Conservation (phyloP, 805 yeast species). For the Blastobotrys chiropterorum region DNA sequence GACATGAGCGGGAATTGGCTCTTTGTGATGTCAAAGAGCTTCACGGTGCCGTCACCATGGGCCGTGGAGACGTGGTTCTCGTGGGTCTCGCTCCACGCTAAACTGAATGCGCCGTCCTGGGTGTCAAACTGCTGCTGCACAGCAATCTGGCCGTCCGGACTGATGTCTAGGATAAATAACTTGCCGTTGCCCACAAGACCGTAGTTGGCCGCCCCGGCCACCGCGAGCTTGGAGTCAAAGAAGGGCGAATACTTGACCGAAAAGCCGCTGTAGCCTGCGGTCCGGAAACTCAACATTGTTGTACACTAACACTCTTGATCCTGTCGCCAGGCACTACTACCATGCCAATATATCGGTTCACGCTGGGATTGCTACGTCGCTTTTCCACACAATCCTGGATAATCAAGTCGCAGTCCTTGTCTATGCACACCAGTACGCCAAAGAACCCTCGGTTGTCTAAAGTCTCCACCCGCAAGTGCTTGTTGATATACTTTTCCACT, state of each 20-base stretch:
- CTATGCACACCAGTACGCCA: slow-evolving; percentile 29
- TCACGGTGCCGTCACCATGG: slow-evolving; percentile 85
- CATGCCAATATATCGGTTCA: slow-evolving; percentile 28
- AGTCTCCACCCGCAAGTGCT: slow-evolving; percentile 24
- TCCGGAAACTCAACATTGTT: slow-evolving; percentile 63
- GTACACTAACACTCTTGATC: slow-evolving; percentile 11
- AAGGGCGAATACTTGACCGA: slow-evolving; percentile 87
- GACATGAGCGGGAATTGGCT: slow-evolving; percentile 24
- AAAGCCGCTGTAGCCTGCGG: slow-evolving; percentile 80
- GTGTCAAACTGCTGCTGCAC: slow-evolving; percentile 55
- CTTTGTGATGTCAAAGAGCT: slow-evolving; percentile 65
- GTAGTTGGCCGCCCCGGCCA: slow-evolving; percentile 85
- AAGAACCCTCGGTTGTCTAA: slow-evolving; percentile 29
- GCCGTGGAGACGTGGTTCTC: slow-evolving; percentile 81
- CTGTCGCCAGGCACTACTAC: slow-evolving; percentile 29
- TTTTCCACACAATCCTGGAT: slow-evolving; percentile 29
- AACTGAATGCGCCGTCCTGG: slow-evolving; percentile 85
- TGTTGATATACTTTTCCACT: slow-evolving; percentile 12
- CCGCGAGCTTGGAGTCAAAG: slow-evolving; percentile 82
- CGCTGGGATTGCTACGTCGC: slow-evolving; percentile 21
- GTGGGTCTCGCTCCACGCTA: slow-evolving; percentile 85
- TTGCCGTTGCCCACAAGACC: slow-evolving; percentile 95
- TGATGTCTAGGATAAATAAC: slow-evolving; percentile 62
- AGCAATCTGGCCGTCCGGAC: slow-evolving; percentile 52
- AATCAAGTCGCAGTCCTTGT: slow-evolving; percentile 28